Conservation (phyloP, 176 grass and related monocot genomes). For the Themeda triandra region DNA sequence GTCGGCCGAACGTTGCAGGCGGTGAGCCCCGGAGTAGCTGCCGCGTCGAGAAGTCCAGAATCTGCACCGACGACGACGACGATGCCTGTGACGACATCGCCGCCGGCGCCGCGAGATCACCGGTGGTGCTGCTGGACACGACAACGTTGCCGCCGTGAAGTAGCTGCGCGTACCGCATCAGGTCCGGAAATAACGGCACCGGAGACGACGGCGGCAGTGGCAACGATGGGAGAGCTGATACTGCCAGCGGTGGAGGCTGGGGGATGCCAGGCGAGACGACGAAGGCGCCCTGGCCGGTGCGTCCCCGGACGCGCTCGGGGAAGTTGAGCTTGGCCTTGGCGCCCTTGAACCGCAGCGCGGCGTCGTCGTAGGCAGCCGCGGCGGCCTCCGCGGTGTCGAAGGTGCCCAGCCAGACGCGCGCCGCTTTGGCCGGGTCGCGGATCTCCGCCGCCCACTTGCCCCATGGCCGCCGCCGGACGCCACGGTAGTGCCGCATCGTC, state of each 20-base stretch:
- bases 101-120: neutral
- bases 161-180: conserved; percentile 58
- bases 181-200: conserved; percentile 36
- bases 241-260: neutral
- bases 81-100: neutral
- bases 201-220: neutral
- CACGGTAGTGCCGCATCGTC: conserved; percentile 45
- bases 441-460: conserved; percentile 90
- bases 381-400: conserved; percentile 74
- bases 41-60: conserved; percentile 40
- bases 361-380: conserved; percentile 65
- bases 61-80: conserved; percentile 5
- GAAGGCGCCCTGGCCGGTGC: conserved; percentile 45
- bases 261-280: conserved; percentile 25
- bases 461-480: conserved; percentile 70
- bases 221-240: neutral
- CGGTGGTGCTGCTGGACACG: neutral
- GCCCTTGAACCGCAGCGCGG: conserved; percentile 71
- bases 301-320: conserved; percentile 65
- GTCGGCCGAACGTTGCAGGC: neutral
- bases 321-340: conserved; percentile 88
- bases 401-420: conserved; percentile 80
- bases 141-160: conserved; percentile 3
- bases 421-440: conserved; percentile 64
- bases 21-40: neutral